Base-by-base conservation (phyloP, 192 early-diverging fungal genomes). In the Dissophora ornata region DNA sequence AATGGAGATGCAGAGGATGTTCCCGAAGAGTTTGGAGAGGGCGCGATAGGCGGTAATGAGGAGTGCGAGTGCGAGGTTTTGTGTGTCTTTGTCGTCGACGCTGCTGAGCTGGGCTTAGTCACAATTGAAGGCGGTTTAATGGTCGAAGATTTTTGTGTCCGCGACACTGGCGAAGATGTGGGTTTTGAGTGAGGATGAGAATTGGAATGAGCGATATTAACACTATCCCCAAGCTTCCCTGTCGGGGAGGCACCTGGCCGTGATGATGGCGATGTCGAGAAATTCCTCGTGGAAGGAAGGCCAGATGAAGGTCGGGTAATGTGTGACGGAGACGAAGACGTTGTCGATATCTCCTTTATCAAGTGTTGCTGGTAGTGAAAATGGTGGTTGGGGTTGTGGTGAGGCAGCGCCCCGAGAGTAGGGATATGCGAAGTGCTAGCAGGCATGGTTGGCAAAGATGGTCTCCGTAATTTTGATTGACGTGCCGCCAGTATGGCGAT, bases 121-220 rank as follows among this genome's bases (percentile, higher is more conserved):
- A 75, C 63, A 24, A 75, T 75, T 12, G 57, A 75, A 9, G 71
- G 71, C 16, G 71, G 71, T 48, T 75, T 75, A 26, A 67, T 75
- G 3, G 57, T 57, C 2, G 49, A 32, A 5, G 62, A 18, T 47
- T 75, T 75, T 29, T 42, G 55, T 15, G n/a, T 53, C 45, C 55
- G 46, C 21, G 49, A n/a, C n/a, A n/a, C n/a, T n/a, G n/a, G n/a
- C n/a, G n/a, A n/a, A n/a, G n/a, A n/a, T n/a, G n/a, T n/a, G n/a
- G 42, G 36, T 38, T 13, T 38, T 9, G 36, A 38, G 36, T 9
- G 36, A 9, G 36, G 36, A 38, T 38, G 36, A 6, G 36, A 9
- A 13, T 6, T 38, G 36, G 7, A 6, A 9, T 6, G 13, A 13
- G 7, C 36, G 36, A 6, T 13, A 9, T 6, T 38, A 13, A 6